Base-by-base conservation (phyloP, 1,284 basidiomycete genomes). In the Fomitopsis schrenkii region DNA sequence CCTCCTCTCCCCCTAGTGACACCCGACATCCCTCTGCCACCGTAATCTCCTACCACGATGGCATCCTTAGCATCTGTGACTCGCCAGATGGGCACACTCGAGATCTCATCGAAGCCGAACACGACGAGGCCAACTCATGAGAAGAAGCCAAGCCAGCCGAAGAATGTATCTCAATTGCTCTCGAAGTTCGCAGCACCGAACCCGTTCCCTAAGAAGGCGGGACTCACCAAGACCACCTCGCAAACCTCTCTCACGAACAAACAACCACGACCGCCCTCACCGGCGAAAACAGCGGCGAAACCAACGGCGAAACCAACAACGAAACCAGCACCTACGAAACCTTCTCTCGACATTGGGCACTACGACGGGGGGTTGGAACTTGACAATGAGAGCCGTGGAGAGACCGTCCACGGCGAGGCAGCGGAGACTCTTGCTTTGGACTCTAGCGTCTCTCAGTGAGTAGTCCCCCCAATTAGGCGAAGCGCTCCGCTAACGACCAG, bases 301-400 rank as follows among this genome's bases (percentile, higher is more conserved):
- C 58, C 30, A 44, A 63, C 15, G 65, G 63, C 28, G 28, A 72
- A 26, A 54, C 58, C 30, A 44, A 63, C 15, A 66, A 62, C 28
- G 28, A 50, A 50, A 33, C 15, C 48, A 7, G 28, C 48, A 17
- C 28, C 38, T 15, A 8, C 38, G 38, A 60, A 64, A 61, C 57
- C 68, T 15, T 64, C 62, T 6, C 65, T 91, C 53, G 92, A 93
- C 68, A 91, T 95, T 54, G 94, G 94, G 36, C 81, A 77, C 58
- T 95, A 95, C 72, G 94, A 96, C 65, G 94, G 93, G 12, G 94
- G 93, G 1, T 82, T 95, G 45, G 94, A 95, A 75, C 75, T 83
- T 38, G 94, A 95, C 63, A 84, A 88, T 61, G 86, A 88, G 71
- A 86, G 83, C 67, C 77, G 84, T 71, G 86, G 82, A 55, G 81